Evolutionary conservation across 495 filamentous ascomycete species (phyloP), one percentile per base, ranked within the genome.

Genomic region (Amorphotheca resinae): DNA sequence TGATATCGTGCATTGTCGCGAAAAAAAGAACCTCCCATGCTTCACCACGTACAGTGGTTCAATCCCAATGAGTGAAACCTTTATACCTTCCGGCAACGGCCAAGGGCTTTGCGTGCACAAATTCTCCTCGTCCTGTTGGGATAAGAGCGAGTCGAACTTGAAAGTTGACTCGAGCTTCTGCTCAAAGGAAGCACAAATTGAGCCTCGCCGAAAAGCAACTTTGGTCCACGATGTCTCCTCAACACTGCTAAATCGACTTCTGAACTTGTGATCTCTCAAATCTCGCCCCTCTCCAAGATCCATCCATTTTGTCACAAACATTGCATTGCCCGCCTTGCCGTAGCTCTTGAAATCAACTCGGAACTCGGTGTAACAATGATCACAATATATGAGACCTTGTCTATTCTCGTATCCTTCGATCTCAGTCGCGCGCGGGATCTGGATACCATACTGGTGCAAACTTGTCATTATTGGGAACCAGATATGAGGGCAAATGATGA

Each of bases 271-370:
- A 41, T 46, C 35, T 33, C 20, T 34, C 22, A 15, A 15, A 46
- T 40, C 35, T 3, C 37, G 35, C 16, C 44, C 25, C 23, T 40
- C 28, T 26, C 44, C 44, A 47, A 47, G 1, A 41, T 47, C 44
- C 37, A 41, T 41, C 44, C 44, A 47, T 41, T 17, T 47, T 41
- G 44, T 47, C 21, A 47, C 21, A 23, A 47, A 47, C 37, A 47
- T 41, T 36, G 44, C 44, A 35, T 47, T 41, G 30, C 44, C 37
- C 21, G 2, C 37, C 20, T 15, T 26, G 1, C 44, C 44, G 33
- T 41, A 47, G 38, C 37, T 9, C 31, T 41, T 47, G 28, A 47
- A 47, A 34, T 47, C 44, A 18, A 47, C 20, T 41, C 38, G 23
- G 37, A 47, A 47, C 28, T 47, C 44, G 11, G 44, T 47, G 37